phyloP scores from a whole-genome alignment of 768 basidiomycete species.

The Dentipellis fragilis region DNA sequence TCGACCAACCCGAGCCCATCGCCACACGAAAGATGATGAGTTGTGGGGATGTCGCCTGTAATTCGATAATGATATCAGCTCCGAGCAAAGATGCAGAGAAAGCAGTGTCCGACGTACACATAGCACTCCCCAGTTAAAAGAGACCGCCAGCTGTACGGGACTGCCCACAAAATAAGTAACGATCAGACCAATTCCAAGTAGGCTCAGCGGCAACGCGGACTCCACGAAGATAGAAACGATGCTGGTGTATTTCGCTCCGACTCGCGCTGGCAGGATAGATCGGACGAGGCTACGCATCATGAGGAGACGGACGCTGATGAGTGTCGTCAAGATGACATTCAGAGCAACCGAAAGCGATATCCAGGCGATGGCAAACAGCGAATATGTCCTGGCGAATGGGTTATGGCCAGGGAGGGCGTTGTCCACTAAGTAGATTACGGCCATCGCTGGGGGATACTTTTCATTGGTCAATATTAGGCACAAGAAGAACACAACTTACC shows the following conservation, averaged over 20 bases:
- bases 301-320: slow-evolving; percentile 29
- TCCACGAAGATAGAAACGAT: slow-evolving; percentile 29
- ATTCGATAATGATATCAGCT: too few species aligned
- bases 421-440: slow-evolving; percentile 28
- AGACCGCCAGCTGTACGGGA: slow-evolving; percentile 26
- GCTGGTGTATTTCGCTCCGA: slow-evolving; percentile 27
- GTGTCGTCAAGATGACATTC: slow-evolving; percentile 31
- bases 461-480: background rate
- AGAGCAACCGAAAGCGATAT: slow-evolving; percentile 29
- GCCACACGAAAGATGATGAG: slow-evolving; percentile 26
- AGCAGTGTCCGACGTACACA: slow-evolving; percentile 21
- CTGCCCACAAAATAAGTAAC: slow-evolving; percentile 27
- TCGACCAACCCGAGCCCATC: slow-evolving; percentile 22
- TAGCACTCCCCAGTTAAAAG: slow-evolving; percentile 32
- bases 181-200: slow-evolving; percentile 28
- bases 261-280: slow-evolving; percentile 20
- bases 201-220: slow-evolving; percentile 29
- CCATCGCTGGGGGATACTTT: slow-evolving; percentile 20
- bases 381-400: slow-evolving; percentile 29
- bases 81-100: background rate
- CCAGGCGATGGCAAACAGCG: slow-evolving; percentile 31
- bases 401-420: slow-evolving; percentile 29
- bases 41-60: slow-evolving; percentile 18
- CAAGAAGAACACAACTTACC: slow-evolving; percentile 8
- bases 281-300: slow-evolving; percentile 21